phyloP scores from a whole-genome alignment of 306 rosid genomes.

The Prunus armeniaca region DNA sequence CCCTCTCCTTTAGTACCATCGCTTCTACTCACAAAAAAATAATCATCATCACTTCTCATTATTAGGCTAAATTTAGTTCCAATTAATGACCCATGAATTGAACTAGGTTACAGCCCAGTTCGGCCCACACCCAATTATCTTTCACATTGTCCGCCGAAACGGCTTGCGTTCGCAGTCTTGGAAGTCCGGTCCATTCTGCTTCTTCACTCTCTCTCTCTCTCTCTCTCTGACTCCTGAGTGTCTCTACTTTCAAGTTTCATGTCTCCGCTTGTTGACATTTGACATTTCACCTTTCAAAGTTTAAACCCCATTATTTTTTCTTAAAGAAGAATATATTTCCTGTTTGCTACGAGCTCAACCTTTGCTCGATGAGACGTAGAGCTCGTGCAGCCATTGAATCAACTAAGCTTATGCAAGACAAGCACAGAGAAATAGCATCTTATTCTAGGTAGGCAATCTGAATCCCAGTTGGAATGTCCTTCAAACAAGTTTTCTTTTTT shows the following conservation, averaged over 20 bases:
- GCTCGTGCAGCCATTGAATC: background rate
- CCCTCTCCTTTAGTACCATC: too few relatives aligned
- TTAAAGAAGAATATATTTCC: background rate
- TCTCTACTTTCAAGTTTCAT: background rate
- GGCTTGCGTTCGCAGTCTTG: background rate
- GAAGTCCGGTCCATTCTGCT: background rate
- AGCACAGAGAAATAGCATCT: slow-evolving; percentile 1
- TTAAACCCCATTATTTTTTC: background rate
- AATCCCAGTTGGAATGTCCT: background rate
- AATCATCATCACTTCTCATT: background rate
- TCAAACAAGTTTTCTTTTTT: background rate
- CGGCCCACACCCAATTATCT: background rate
- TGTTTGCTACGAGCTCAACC: background rate
- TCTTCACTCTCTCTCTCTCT: background rate
- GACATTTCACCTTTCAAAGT: background rate
- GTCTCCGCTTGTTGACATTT: background rate
- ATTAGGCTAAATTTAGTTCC: background rate
- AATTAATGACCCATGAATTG: background rate
- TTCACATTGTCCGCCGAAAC: background rate
- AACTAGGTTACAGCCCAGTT: background rate
- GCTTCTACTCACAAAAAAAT: too few relatives aligned
- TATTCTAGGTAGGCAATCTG: slow-evolving; percentile 21
- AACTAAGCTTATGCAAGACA: slow-evolving; percentile 12
- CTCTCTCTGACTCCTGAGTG: background rate
- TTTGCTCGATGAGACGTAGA: background rate